A percentile compares a stretch with the other conserved stretches of the same genome.
Conservation (phyloP, 768 basidiomycete species). For the Termitomyces sp. region DNA sequence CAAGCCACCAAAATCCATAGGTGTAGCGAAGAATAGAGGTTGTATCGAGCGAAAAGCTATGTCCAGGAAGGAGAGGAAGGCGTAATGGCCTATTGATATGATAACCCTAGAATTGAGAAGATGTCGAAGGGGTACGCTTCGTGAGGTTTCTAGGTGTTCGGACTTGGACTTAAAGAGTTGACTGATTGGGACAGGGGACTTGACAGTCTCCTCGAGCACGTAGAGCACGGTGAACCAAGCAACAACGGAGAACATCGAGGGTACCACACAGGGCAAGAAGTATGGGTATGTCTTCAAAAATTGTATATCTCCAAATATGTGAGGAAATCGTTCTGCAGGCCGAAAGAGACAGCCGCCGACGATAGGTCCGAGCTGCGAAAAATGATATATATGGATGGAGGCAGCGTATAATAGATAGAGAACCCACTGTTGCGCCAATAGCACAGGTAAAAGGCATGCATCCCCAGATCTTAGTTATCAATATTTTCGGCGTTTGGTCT, state of each 20-base stretch:
- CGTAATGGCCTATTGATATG: conserved; percentile 52
- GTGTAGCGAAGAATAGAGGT: conserved; percentile 65
- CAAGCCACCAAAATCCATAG: conserved; percentile 57
- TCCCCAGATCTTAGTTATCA: not conserved
- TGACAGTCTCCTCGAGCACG: conserved; percentile 42
- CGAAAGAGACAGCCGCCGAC: conserved; percentile 47
- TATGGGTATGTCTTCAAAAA: conserved; percentile 49
- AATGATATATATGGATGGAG: not conserved
- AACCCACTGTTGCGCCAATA: not conserved
- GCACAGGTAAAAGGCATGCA: conserved; percentile 1
- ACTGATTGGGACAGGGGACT: conserved; percentile 5
- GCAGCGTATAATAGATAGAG: not conserved
- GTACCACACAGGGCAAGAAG: conserved; percentile 56
- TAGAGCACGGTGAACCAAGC: conserved; percentile 41
- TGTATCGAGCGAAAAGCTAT: conserved; percentile 55
- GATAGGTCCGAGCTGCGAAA: conserved; percentile 30
- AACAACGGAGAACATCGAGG: conserved; percentile 43
- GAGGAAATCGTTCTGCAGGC: conserved; percentile 44
- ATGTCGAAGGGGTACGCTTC: conserved; percentile 31
- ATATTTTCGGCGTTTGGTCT: not conserved
- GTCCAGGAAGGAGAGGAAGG: conserved; percentile 49
- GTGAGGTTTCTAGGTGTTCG: not conserved
- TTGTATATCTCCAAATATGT: conserved; percentile 29
- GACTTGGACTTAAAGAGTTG: not conserved
- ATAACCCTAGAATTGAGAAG: conserved; percentile 46